Evolutionary conservation across 371 early-diverging fungal species (phyloP), one percentile per base, ranked within the genome.

Genomic region (Mucor lusitanicus): DNA sequence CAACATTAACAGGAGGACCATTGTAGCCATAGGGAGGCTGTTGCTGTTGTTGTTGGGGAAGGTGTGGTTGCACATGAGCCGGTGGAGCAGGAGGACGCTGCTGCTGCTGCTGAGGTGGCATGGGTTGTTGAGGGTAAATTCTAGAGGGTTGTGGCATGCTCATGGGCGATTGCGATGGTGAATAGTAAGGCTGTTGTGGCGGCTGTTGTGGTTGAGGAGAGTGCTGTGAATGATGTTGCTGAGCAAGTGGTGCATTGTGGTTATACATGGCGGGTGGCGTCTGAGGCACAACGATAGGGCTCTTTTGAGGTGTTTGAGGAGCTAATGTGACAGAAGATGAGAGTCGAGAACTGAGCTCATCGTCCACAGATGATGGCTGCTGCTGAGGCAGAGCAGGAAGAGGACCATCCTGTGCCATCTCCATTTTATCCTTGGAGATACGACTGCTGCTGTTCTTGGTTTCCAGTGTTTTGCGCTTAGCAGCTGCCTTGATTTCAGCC

Each of bases 401-500:
- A 19, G 72, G 68, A 1, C 37, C 56, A 15, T 64, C 71, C n/a
- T 57, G 61, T 40, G 54, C 32, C 40, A 66, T 39, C 9, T 68
- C 62, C 19, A 25, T 42, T 19, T 70, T 68, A 15, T 74, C 75
- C n/a, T 58, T 56, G 32, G 72, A 71, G 15, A 70, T 60, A 21
- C 54, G 66, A 44, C 68, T 39, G 30, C 60, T 21, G 27, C 55
- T 53, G 21, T 65, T 44, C 5, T 65, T 63, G 12, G 57, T 35
- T 53, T 77, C 74, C 46, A 61, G 55, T 9, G 77, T 77, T 48
- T 73, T 70, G 21, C 83, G 69, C 63, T 88, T 87, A 0, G 90
- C 88, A 13, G 84, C 85, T 6, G 73, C 73, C 72, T 89, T 88
- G 65, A 93, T 91, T 67, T 90, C 92, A 59, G 84, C 83, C 53